Evolutionary conservation across 2,329 filamentous ascomycete genomes (phyloP).

Genomic region (Fusarium napiforme): DNA sequence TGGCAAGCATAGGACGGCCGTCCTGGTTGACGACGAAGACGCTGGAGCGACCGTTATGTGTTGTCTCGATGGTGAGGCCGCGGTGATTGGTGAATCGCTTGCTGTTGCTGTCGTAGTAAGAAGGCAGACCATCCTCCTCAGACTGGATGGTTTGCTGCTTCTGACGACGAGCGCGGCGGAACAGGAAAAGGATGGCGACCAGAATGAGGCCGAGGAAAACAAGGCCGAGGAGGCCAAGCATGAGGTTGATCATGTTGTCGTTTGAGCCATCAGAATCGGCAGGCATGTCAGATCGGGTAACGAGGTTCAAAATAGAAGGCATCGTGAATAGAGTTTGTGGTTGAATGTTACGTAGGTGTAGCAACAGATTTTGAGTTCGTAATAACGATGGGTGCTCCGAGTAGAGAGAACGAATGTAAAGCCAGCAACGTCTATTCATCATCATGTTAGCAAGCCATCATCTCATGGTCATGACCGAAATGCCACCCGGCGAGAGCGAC

Average conservation of each 20-base stretch:
- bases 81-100: slow-evolving; percentile 63
- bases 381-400: slow-evolving; percentile 33
- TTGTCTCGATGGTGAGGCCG: slow-evolving; percentile 68
- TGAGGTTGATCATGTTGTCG: slow-evolving; percentile 76
- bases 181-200: slow-evolving; percentile 73
- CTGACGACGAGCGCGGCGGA: slow-evolving; percentile 72
- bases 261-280: slow-evolving; percentile 57
- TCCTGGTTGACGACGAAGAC: slow-evolving; percentile 84
- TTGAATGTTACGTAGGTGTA: slow-evolving; percentile 19
- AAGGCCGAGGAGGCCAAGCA: slow-evolving; percentile 83
- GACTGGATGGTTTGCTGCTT: slow-evolving; percentile 56
- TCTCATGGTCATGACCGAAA: slow-evolving; percentile 2
- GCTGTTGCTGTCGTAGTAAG: slow-evolving; percentile 71
- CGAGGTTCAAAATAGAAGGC: slow-evolving; percentile 42
- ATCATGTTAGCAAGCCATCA: slow-evolving; percentile 35
- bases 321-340: slow-evolving; percentile 37
- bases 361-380: slow-evolving; percentile 29
- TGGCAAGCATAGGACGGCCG: slow-evolving; percentile 77
- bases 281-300: slow-evolving; percentile 37
- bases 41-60: slow-evolving; percentile 68
- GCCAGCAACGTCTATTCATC: slow-evolving; percentile 34
- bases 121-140: slow-evolving; percentile 66
- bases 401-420: slow-evolving; percentile 35
- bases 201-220: slow-evolving; percentile 77
- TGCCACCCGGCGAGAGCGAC: slow-evolving; percentile 21